Evolutionary conservation across 2,329 filamentous ascomycete genomes (phyloP), one percentile per base, ranked within the genome.

Genomic region (Talaromyces sp.): DNA sequence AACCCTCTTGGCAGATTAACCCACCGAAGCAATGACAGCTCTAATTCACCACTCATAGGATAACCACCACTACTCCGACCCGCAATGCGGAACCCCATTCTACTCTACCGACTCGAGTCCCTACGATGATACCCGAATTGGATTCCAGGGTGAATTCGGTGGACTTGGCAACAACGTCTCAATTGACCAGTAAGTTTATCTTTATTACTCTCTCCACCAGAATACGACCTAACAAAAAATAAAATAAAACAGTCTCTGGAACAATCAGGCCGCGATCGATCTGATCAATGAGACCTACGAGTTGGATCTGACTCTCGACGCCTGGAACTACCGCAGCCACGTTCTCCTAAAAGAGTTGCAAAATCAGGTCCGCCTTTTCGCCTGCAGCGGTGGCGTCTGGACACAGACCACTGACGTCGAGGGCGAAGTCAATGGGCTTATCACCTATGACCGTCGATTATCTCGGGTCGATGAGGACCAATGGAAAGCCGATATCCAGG

Each of bases 401-500:
- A 90, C 87, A 1, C 87, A 90, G 74, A 90, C 86, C 0, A 88
- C 85, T 0, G 87, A 90, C 61, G 87, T 90, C 0, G 87, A 90
- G 66, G 87, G 86, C 4, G 87, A 90, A 66, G 84, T 90, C 8
- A 90, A 90, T 60, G 87, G 87, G 0, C 73, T 90, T 51, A 68
- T 88, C 60, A 88, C 86, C 0, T 88, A 88, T 61, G 86, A 90
- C 66, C 81, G 87, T 1, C 76, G 86, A 0, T 52, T 86, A 14
- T 60, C 61, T 30, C 75, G 86, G 1, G 80, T 82, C 4, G 74
- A 89, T 52, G 70, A 75, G 35, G 68, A 72, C 7, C 81, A 84
- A 70, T 89, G 86, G 86, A 78, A 76, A 61, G 65, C 64, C 0
- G 85, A 87, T 63, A 87, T 88, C 40, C 68, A 80, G 58, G 78